Evolutionary conservation across 2,329 filamentous ascomycete genomes (phyloP).

Genomic region (Dactylellina leptospora): DNA sequence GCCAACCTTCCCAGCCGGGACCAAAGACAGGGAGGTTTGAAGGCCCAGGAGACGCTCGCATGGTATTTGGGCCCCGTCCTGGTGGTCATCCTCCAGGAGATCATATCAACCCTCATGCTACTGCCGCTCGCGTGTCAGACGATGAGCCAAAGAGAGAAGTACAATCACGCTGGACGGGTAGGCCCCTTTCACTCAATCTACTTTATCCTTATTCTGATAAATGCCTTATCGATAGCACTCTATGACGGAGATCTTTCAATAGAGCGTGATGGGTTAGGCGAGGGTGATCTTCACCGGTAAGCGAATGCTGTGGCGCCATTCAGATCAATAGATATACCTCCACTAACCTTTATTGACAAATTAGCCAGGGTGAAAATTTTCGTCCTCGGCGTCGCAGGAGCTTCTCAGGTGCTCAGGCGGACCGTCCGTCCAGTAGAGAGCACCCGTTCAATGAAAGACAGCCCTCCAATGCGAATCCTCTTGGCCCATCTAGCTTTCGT

Average conservation of each 20-base stretch:
- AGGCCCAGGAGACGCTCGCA: constrained; percentile 31
- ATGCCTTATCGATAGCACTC: constrained; percentile 3
- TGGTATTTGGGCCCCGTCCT: constrained; percentile 28
- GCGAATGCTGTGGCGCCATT: not conserved
- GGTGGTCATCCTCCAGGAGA: not conserved
- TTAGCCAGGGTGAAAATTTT: constrained; percentile 32
- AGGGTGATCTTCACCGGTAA: constrained; percentile 41
- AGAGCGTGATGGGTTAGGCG: constrained; percentile 32
- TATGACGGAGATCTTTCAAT: constrained; percentile 21
- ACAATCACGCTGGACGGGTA: constrained; percentile 29
- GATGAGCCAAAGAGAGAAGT: constrained; percentile 5
- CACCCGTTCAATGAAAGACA: not conserved
- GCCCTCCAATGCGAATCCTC: not conserved
- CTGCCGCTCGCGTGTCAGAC: not conserved
- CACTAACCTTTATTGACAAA: not conserved
- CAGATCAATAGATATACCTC: not conserved
- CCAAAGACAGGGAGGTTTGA: not conserved
- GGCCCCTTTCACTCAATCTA: not conserved
- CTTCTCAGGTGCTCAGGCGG: constrained; percentile 14
- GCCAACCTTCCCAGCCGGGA: not conserved
- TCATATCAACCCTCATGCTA: not conserved
- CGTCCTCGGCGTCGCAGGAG: constrained; percentile 30
- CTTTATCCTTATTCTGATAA: not conserved
- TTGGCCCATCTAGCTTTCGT: constrained; percentile 37
- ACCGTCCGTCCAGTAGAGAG: not conserved